Percentiles rank a stretch among this genome's conserved stretches.
Conservation (phyloP, 2,329 filamentous ascomycete species). For the Acrocalymma vagum region DNA sequence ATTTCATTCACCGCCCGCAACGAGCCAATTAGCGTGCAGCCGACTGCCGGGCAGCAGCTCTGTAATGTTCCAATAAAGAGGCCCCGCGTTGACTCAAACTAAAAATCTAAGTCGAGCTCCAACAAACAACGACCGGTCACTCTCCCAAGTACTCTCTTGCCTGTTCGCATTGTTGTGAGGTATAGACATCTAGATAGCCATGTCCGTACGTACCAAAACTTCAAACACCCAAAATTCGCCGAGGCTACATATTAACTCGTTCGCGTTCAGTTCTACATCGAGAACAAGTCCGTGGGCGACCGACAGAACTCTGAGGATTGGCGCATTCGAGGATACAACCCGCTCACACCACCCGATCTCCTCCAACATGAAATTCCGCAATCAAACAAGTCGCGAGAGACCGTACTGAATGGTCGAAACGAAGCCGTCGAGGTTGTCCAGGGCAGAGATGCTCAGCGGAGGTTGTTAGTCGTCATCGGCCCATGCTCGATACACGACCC, state of each 20-base stretch:
- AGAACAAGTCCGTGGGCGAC: slow-evolving; percentile 60
- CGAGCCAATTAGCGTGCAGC: slow-evolving; percentile 33
- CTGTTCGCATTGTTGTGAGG: no score
- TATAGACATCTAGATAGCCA: slow-evolving; percentile 16
- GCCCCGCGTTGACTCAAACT: slow-evolving; percentile 1
- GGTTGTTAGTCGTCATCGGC: slow-evolving; percentile 83
- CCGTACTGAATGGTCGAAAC: slow-evolving; percentile 67
- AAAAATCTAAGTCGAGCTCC: no score
- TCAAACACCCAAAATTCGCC: no score
- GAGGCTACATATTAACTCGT: slow-evolving; percentile 22
- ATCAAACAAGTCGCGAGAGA: slow-evolving; percentile 57
- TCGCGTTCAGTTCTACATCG: slow-evolving; percentile 56
- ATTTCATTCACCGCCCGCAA: slow-evolving; percentile 15
- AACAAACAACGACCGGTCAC: neutral
- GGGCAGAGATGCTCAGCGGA: slow-evolving; percentile 63
- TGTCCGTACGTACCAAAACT: slow-evolving; percentile 40
- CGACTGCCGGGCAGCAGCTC: slow-evolving; percentile 33
- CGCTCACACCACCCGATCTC: slow-evolving; percentile 89
- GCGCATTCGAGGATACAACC: slow-evolving; percentile 83
- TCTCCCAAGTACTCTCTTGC: neutral
- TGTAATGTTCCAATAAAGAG: no score
- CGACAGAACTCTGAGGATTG: slow-evolving; percentile 59
- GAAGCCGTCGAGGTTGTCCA: slow-evolving; percentile 70
- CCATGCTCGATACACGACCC: slow-evolving; percentile 99
- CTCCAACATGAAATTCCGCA: slow-evolving; percentile 90